Percentiles rank a stretch among this genome's conserved stretches.
These are phyloP conservation scores for Ormosia emarginata DNA, from an alignment of 306 rosid species.

Conservation along the genomic window DNA sequence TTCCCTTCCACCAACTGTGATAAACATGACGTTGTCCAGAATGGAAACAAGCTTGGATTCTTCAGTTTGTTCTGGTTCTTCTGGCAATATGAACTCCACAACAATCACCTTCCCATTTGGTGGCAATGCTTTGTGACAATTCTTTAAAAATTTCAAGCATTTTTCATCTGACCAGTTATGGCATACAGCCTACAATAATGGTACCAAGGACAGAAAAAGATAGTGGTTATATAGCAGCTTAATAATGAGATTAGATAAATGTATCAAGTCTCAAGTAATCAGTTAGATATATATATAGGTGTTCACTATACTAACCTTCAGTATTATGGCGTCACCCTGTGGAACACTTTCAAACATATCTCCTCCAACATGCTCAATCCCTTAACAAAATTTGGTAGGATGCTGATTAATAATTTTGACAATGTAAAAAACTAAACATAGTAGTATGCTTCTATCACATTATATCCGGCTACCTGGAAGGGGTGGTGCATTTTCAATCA, in stretches of 20 bases:
- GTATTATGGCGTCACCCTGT: conserved; percentile 31
- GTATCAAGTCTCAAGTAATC: neutral
- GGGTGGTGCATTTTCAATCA: conserved; percentile 22
- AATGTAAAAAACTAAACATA: neutral
- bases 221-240: no score
- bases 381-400: neutral
- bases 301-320: conserved; percentile 20
- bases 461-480: neutral
- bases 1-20: conserved; percentile 29
- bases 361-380: conserved; percentile 33
- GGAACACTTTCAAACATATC: conserved; percentile 29
- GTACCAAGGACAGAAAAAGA: neutral
- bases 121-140: conserved; percentile 20
- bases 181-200: neutral
- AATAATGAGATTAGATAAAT: neutral
- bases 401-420: neutral
- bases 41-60: neutral
- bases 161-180: conserved; percentile 20
- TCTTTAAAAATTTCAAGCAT: neutral
- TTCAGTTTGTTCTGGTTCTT: neutral
- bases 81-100: conserved; percentile 1
- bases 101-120: conserved; percentile 29
- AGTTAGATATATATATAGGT: neutral
- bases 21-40: conserved; percentile 22
- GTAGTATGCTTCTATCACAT: neutral